Evolutionary conservation across 2,329 filamentous ascomycete genomes (phyloP).

Genomic region (Phyllosticta citribraziliensis): DNA sequence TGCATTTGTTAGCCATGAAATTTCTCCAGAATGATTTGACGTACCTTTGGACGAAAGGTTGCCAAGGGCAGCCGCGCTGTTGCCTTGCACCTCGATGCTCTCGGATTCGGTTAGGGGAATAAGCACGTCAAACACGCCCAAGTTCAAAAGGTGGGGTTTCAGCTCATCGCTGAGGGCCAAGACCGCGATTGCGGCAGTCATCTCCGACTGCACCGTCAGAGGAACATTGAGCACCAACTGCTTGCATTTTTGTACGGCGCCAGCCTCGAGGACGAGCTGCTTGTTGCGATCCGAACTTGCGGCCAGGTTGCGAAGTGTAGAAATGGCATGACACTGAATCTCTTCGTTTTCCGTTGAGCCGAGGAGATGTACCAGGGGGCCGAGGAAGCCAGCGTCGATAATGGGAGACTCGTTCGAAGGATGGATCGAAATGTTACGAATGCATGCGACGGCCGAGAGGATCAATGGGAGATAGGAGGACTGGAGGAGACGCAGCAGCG

Average conservation of each 20-base stretch:
- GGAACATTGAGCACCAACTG: conserved; percentile 89
- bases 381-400: conserved; percentile 92
- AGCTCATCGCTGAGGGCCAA: conserved; percentile 91
- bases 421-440: conserved; percentile 97
- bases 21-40: conserved; percentile 3
- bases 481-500: conserved; percentile 80
- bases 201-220: conserved; percentile 91
- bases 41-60: conserved; percentile 95
- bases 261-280: conserved; percentile 89
- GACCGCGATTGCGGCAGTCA: conserved; percentile 98
- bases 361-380: conserved; percentile 84
- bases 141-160: conserved; percentile 78
- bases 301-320: conserved; percentile 86
- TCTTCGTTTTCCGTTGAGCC: conserved; percentile 97
- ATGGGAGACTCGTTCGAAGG: conserved; percentile 96
- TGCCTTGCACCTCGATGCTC: conserved; percentile 96
- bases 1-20: conserved; percentile 32
- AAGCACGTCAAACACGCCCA: conserved; percentile 92
- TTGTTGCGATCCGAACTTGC: conserved; percentile 98
- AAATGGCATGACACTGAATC: conserved; percentile 97
- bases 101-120: conserved; percentile 92
- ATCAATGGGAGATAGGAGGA: conserved; percentile 94
- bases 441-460: conserved; percentile 92
- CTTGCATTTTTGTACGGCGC: conserved; percentile 97
- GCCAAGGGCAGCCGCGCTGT: conserved; percentile 89